Percentiles rank a stretch among this genome's conserved stretches.
These are phyloP conservation scores for Pseudozyma sp. DNA, from an alignment of 1,284 basidiomycete genomes.

Conservation along the genomic window DNA sequence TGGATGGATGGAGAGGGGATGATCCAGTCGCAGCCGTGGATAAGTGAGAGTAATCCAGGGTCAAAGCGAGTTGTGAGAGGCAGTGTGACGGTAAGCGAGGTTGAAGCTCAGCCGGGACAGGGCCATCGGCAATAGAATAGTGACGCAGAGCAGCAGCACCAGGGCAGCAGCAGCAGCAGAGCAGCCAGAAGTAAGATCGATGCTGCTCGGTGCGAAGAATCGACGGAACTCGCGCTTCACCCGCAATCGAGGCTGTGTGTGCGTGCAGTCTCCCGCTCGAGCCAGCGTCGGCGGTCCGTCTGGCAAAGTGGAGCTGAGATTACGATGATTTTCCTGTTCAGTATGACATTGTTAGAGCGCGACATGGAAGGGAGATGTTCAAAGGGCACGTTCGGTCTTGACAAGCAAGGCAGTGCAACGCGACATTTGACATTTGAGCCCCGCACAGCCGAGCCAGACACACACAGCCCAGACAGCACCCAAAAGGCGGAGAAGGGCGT, in stretches of 20 bases:
- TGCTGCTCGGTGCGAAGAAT: slow-evolving; percentile 19
- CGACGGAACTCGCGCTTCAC: not conserved
- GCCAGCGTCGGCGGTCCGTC: not conserved
- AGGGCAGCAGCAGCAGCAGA: no score
- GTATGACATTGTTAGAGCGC: not conserved
- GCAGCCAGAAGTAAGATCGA: slow-evolving; percentile 10
- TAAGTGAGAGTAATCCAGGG: not conserved
- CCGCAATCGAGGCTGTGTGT: not conserved
- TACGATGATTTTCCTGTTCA: not conserved
- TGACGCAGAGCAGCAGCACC: not conserved
- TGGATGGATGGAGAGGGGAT: slow-evolving; percentile 2
- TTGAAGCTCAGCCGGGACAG: not conserved
- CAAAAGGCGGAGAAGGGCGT: not conserved
- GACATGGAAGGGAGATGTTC: not conserved
- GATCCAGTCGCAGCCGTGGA: no score
- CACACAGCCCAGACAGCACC: no score
- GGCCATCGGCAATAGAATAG: slow-evolving; percentile 6
- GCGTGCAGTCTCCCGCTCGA: not conserved
- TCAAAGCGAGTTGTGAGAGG: not conserved
- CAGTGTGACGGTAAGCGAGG: not conserved
- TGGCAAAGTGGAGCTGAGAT: not conserved
- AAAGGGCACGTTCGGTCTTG: not conserved
- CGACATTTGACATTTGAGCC: not conserved
- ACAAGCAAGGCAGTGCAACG: not conserved
- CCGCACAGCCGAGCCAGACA: not conserved